Percentiles rank a stretch among this genome's conserved stretches.
These are phyloP conservation scores for Lichtheimia hyalospora DNA, from an alignment of 371 early-diverging fungal genomes.

Conservation along the genomic window DNA sequence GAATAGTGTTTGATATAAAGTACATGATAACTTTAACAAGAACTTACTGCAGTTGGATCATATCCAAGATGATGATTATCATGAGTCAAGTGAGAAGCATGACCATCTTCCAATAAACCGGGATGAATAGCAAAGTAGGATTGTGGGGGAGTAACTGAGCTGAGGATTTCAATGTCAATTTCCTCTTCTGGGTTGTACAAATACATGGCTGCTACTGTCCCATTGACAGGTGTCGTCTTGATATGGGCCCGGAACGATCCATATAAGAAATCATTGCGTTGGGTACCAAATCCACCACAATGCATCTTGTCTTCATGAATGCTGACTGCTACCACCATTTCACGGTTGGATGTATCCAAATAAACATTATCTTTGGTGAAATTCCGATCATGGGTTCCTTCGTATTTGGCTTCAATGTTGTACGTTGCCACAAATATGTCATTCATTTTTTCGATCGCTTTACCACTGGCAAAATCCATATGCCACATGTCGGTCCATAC, in stretches of 20 bases:
- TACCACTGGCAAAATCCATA: constrained; percentile 14
- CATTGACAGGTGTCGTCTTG: constrained; percentile 19
- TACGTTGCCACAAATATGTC: constrained; percentile 23
- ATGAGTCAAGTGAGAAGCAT: constrained; percentile 24
- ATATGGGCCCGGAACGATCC: constrained; percentile 26
- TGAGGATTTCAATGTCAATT: constrained; percentile 32
- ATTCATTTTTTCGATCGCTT: not conserved
- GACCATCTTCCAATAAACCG: constrained; percentile 21
- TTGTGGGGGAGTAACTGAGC: constrained; percentile 22
- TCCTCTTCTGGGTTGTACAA: constrained; percentile 22
- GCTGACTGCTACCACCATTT: constrained; percentile 17
- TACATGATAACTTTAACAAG: too few species aligned
- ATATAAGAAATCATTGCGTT: constrained; percentile 23
- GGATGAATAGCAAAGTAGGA: constrained; percentile 38
- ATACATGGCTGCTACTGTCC: constrained; percentile 31
- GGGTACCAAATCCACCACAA: constrained; percentile 24
- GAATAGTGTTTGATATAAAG: too few species aligned
- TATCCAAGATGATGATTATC: constrained; percentile 20
- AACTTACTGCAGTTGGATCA: constrained; percentile 20
- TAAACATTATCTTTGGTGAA: constrained; percentile 19
- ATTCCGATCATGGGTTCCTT: constrained; percentile 10
- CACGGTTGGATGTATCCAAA: constrained; percentile 1
- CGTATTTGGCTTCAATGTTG: constrained; percentile 20
- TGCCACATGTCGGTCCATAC: constrained; percentile 28
- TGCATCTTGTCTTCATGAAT: not conserved